Percentiles rank a stretch among this genome's conserved stretches.
Evolutionary conservation across 192 early-diverging fungal species (phyloP).

Genomic region (Polychytrium aggregatum): DNA sequence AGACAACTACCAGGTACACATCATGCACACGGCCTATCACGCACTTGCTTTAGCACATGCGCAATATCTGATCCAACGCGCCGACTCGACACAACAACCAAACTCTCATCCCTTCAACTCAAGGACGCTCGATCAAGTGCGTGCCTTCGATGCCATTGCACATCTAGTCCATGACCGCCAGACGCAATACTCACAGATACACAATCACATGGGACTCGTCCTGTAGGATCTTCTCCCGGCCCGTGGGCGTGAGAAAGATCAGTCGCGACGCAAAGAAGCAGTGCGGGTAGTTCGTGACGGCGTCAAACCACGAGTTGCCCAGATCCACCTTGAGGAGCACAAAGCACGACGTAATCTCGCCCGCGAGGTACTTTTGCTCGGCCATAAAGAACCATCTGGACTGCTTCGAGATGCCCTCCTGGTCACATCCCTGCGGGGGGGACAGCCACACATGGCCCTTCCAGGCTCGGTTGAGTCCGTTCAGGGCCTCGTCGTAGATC

Average conservation of each 20-base stretch:
- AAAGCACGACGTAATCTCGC: slow-evolving; percentile 18
- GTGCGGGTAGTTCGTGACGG: slow-evolving; percentile 23
- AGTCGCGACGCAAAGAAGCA: slow-evolving; percentile 21
- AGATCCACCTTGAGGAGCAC: slow-evolving; percentile 22
- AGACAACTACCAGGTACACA: no score
- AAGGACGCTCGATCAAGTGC: no score
- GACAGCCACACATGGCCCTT: slow-evolving; percentile 29
- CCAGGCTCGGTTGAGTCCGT: slow-evolving; percentile 26
- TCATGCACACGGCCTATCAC: no score
- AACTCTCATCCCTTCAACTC: no score
- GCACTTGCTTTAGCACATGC: no score
- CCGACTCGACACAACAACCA: no score
- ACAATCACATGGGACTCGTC: slow-evolving; percentile 21
- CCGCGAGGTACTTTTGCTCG: slow-evolving; percentile 9
- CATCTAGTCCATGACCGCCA: no score
- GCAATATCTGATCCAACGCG: no score
- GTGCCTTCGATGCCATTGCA: no score
- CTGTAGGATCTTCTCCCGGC: slow-evolving; percentile 20
- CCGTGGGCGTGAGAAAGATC: slow-evolving; percentile 22
- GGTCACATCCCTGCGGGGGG: slow-evolving; percentile 18
- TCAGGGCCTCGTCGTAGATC: slow-evolving; percentile 15
- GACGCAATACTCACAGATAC: slow-evolving; percentile 34
- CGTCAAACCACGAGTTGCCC: slow-evolving; percentile 16
- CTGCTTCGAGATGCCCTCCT: slow-evolving; percentile 6
- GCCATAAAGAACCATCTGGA: slow-evolving; percentile 21